phyloP scores from a whole-genome alignment of 495 filamentous ascomycete species.

The Aspergillus avenaceus region DNA sequence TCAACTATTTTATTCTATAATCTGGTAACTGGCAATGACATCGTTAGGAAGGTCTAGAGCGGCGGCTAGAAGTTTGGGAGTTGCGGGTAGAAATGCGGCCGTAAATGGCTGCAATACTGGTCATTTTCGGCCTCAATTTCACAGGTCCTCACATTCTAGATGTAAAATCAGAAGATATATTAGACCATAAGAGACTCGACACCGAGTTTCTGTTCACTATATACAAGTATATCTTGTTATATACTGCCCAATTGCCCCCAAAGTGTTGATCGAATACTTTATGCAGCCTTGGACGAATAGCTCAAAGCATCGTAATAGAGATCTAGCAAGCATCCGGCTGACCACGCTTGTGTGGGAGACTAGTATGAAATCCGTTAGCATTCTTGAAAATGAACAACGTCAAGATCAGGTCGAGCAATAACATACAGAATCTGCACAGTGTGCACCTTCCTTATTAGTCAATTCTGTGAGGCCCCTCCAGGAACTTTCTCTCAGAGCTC shows the following conservation, averaged over 20 bases:
- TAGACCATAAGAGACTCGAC: no score
- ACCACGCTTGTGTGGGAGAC: conserved; percentile 96
- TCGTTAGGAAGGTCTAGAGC: no score
- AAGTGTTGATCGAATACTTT: neutral
- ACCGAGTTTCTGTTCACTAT: no score
- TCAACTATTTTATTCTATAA: no score
- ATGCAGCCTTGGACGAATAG: conserved; percentile 15
- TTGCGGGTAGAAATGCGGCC: neutral
- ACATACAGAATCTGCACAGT: conserved; percentile 84
- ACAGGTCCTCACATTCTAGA: neutral
- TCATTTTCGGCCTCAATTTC: conserved; percentile 6
- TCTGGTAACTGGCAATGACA: no score
- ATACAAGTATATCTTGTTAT: neutral
- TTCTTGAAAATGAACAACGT: no score
- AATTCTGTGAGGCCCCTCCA: conserved; percentile 96
- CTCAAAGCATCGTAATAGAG: conserved; percentile 81
- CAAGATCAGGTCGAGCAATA: conserved; percentile 2
- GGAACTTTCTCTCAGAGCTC: conserved; percentile 65
- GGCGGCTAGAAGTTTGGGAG: no score
- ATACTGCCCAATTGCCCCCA: neutral
- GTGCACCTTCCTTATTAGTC: conserved; percentile 80
- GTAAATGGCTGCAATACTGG: conserved; percentile 1
- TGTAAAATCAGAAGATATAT: no score
- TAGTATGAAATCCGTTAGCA: conserved; percentile 25
- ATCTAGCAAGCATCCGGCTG: conserved; percentile 87